Conservation (phyloP, 352 stramenopile genomes). For the Pseudoperonospora humuli region DNA sequence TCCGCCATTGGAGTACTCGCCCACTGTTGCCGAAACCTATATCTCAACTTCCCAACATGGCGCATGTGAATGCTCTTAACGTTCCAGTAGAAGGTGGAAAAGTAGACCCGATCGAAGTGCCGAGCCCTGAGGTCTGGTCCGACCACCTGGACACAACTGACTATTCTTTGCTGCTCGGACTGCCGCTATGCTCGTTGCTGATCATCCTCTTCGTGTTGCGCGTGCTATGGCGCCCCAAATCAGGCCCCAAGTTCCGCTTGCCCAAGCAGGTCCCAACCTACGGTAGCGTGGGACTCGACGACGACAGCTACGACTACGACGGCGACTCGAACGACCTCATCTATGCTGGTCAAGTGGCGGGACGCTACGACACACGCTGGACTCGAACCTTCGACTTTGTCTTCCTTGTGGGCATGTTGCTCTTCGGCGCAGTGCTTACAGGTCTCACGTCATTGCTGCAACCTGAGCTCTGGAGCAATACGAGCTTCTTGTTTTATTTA, state of each 20-base stretch:
- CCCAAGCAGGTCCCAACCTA: constrained; percentile 78
- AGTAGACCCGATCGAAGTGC: background rate
- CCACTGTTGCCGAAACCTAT: background rate
- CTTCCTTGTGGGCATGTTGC: constrained; percentile 60
- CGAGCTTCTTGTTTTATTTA: constrained; percentile 74
- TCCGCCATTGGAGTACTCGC: constrained; percentile 13
- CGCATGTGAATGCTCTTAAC: background rate
- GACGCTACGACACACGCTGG: constrained; percentile 78
- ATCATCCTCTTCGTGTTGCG: constrained; percentile 53
- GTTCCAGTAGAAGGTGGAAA: constrained; percentile 2
- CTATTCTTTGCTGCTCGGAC: constrained; percentile 56
- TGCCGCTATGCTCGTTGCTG: constrained; percentile 55
- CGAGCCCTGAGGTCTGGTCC: constrained; percentile 42
- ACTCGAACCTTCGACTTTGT: constrained; percentile 79
- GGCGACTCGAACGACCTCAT: constrained; percentile 77
- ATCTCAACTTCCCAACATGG: constrained; percentile 4
- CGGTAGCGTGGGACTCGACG: constrained; percentile 55
- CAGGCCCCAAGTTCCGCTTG: constrained; percentile 68
- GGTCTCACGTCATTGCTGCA: constrained; percentile 49
- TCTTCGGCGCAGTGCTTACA: constrained; percentile 38
- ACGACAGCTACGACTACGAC: constrained; percentile 67
- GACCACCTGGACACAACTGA: constrained; percentile 45
- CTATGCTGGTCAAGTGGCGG: constrained; percentile 69
- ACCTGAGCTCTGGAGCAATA: constrained; percentile 52
- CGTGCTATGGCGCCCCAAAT: constrained; percentile 64